phyloP scores from a whole-genome alignment of 768 basidiomycete species.

The Suillus weaverae region DNA sequence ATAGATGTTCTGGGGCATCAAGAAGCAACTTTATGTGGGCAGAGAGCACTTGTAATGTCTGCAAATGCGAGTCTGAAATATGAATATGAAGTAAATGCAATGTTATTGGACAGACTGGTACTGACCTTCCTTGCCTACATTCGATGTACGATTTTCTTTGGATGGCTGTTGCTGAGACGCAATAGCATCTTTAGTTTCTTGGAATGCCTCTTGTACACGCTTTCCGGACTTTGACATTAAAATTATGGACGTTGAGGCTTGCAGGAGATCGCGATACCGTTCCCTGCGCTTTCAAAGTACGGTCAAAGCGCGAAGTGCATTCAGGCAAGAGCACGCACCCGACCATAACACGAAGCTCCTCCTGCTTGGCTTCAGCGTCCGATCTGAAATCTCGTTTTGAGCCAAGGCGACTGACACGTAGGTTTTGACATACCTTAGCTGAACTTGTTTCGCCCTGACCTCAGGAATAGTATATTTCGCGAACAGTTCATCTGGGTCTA shows the following conservation, averaged over 20 bases:
- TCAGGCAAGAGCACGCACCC: conserved; percentile 60
- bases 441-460: conserved; percentile 65
- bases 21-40: conserved; percentile 90
- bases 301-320: conserved; percentile 26
- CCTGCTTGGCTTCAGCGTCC: conserved; percentile 85
- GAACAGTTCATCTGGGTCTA: conserved; percentile 77
- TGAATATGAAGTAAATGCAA: conserved; percentile 6
- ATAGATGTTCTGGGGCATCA: conserved; percentile 90
- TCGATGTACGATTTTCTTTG: conserved; percentile 41
- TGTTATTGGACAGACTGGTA: conserved; percentile 1
- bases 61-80: conserved; percentile 61
- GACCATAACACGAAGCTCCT: conserved; percentile 87
- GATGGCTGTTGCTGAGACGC: conserved; percentile 46
- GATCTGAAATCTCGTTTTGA: conserved; percentile 39
- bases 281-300: conserved; percentile 69
- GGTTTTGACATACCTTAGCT: conserved; percentile 53
- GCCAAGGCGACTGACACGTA: conserved; percentile 9
- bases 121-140: conserved; percentile 45
- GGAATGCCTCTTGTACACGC: conserved; percentile 60
- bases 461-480: conserved; percentile 68
- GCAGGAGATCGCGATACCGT: conserved; percentile 84
- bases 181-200: conserved; percentile 60
- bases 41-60: conserved; percentile 70
- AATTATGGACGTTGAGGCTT: conserved; percentile 84
- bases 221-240: conserved; percentile 69